Percentiles rank a stretch among this genome's conserved stretches.
Conservation (phyloP, 257 asterid species). For the Paraleonurus japonicus region DNA sequence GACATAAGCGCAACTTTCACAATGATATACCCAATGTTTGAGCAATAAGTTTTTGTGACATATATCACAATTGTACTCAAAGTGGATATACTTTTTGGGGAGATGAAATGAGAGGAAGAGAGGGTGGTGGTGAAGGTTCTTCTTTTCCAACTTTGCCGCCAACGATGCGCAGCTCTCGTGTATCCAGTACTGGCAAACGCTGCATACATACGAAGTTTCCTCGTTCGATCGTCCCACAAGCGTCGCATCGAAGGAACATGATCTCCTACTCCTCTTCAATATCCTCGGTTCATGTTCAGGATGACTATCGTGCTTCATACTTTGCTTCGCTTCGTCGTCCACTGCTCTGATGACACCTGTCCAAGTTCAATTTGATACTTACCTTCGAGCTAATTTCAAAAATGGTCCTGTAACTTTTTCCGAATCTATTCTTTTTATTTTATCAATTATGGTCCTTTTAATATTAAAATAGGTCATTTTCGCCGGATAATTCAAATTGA, state of each 20-base stretch:
- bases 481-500: no score
- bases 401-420: no score
- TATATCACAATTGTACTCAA: neutral
- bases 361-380: no score
- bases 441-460: no score
- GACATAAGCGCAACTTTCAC: neutral
- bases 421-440: no score
- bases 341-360: neutral
- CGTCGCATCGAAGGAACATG: neutral
- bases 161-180: neutral
- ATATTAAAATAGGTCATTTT: no score
- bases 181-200: neutral
- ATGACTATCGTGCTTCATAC: no score
- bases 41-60: no score
- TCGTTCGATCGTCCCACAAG: neutral
- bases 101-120: neutral
- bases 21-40: neutral
- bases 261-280: neutral
- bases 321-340: no score
- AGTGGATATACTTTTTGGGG: neutral
- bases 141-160: neutral
- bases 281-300: neutral
- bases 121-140: neutral
- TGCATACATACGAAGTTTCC: constrained; percentile 1
- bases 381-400: no score